Evolutionary conservation across 108 stramenopile genomes (phyloP), one percentile per base, ranked within the genome.

Genomic region (Nannochloropsis oceanica): DNA sequence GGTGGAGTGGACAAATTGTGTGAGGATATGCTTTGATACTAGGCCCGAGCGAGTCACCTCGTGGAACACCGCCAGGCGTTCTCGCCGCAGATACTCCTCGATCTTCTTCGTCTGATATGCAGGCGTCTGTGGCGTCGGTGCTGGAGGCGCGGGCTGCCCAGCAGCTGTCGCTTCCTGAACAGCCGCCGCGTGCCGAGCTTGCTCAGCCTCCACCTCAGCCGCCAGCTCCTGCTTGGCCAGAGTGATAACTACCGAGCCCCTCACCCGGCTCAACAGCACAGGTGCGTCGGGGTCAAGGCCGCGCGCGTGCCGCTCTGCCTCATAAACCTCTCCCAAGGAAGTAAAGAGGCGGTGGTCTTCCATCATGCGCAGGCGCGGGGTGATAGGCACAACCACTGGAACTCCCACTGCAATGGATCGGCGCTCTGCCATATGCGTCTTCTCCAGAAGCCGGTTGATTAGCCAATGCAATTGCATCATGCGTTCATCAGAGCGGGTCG

Each of bases 341-440:
- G 84, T 83, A 26, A 84, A 84, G 20, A 84, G 46, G 42, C 83
- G 83, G 46, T 84, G 83, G 81, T 86, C 89, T 43, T 89, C 89
- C 83, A 80, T 84, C 42, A 89, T 82, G 0, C 89, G 86, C 86
- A 87, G 80, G 34, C 89, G 83, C 12, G 89, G 89, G 12, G 89
- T 89, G 86, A 89, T 87, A 12, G 85, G 89, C 9, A 89, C 86
- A 11, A 89, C 89, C 11, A 89, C 80, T 0, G 89, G 89, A 2
- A 86, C 81, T 34, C 83, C 80, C 46, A 89, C 84, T 11, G 84
- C 81, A 34, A 86, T 27, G 73, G 86, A 82, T 8, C 89, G 85
- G 18, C 86, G 83, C 26, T 83, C 43, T 0, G 89, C 81, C 86
- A 82, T 81, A 0, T 25, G n/a, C 25, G 80, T 73, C 43, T 79